These are phyloP conservation scores for Xylaria intraflava DNA, from an alignment of 495 filamentous ascomycete species.

Conservation along the genomic window DNA sequence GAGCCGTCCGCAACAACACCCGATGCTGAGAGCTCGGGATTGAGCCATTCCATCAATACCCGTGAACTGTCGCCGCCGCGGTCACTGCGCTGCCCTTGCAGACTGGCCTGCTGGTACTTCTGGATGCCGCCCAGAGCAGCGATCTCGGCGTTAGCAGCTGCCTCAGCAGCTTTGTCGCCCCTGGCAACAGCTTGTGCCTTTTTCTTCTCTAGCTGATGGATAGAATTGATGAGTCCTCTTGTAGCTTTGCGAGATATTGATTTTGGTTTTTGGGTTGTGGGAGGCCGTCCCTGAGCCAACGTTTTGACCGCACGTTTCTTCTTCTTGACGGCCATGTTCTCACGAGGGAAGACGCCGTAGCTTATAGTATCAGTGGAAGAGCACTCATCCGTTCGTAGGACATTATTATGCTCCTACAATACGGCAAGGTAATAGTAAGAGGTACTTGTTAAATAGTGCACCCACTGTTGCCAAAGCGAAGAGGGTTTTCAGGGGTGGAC, in stretches of 20 bases:
- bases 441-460: no score
- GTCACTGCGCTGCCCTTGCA: constrained; percentile 72
- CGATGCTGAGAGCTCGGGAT: constrained; percentile 28
- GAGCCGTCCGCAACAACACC: constrained; percentile 25
- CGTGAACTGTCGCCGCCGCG: constrained; percentile 89
- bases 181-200: constrained; percentile 58
- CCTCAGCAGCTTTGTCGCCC: constrained; percentile 52
- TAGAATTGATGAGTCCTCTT: constrained; percentile 71
- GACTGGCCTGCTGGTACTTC: constrained; percentile 83
- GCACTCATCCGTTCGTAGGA: no score
- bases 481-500: no score
- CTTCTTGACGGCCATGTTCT: constrained; percentile 25
- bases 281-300: constrained; percentile 66
- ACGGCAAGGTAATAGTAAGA: no score
- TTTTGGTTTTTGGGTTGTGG: constrained; percentile 41
- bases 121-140: constrained; percentile 65
- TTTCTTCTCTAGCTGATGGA: constrained; percentile 78
- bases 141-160: constrained; percentile 49
- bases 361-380: background rate
- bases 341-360: constrained; percentile 9
- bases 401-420: no score
- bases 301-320: constrained; percentile 37
- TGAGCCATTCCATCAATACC: constrained; percentile 80
- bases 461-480: no score
- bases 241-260: constrained; percentile 73